Conservation (phyloP, 2,329 filamentous ascomycete species). For the Ploettnerulaceae sp. region DNA sequence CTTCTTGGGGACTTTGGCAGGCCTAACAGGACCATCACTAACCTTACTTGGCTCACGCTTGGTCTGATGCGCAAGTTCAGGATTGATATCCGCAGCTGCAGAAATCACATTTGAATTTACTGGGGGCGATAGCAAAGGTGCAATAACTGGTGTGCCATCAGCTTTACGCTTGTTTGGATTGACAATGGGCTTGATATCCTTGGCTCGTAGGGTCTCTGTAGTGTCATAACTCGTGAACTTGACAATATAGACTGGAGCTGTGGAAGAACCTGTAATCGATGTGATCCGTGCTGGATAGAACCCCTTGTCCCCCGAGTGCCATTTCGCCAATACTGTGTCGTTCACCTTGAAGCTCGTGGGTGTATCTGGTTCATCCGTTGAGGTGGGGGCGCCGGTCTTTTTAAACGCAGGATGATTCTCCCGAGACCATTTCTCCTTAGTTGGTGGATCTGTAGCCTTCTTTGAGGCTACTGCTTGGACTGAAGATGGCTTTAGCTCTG, state of each 20-base stretch:
- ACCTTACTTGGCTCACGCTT: conserved; percentile 60
- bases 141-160: conserved; percentile 60
- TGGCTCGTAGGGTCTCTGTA: conserved; percentile 74
- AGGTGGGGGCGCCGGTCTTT: conserved; percentile 46
- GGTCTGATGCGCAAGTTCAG: conserved; percentile 58
- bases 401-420: conserved; percentile 76
- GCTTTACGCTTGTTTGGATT: conserved; percentile 78
- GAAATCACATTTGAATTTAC: conserved; percentile 35
- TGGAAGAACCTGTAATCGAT: conserved; percentile 87
- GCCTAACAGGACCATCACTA: conserved; percentile 52
- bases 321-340: conserved; percentile 85
- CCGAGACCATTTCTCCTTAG: conserved; percentile 70
- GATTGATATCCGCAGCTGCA: conserved; percentile 52
- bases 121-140: conserved; percentile 40
- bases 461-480: conserved; percentile 35
- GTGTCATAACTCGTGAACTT: conserved; percentile 90
- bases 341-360: conserved; percentile 72
- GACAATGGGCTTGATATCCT: conserved; percentile 76
- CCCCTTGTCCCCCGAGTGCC: conserved; percentile 79
- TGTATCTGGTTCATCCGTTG: conserved; percentile 46
- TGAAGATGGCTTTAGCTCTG: conserved; percentile 64
- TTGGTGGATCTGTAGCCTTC: conserved; percentile 46
- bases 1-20: conserved; percentile 73
- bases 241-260: conserved; percentile 86
- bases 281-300: conserved; percentile 94